Evolutionary conservation across 169 alveolate genomes (phyloP).

Genomic region (Nephromyces sp.): DNA sequence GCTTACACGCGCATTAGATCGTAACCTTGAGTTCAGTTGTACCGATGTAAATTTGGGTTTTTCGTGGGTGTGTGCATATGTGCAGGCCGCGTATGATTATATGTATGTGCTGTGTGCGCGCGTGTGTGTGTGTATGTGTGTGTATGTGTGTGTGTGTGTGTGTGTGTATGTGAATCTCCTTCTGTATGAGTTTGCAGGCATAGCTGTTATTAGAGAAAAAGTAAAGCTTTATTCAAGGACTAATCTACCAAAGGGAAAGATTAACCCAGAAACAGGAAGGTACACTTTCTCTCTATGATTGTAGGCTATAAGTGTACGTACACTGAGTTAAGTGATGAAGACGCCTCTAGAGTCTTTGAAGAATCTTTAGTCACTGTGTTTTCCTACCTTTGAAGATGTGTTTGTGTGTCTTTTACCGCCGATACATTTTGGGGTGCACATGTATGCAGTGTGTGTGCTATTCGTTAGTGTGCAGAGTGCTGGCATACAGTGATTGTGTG

Average conservation of each 20-base stretch:
- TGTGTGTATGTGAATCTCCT: background rate
- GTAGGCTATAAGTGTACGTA: background rate
- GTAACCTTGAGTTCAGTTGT: background rate
- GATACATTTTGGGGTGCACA: background rate
- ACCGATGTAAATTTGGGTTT: background rate
- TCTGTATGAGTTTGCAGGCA: conserved; percentile 61
- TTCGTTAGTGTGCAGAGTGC: no score
- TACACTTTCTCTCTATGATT: background rate
- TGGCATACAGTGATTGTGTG: no score
- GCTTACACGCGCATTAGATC: background rate
- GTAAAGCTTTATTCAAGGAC: conserved; percentile 90
- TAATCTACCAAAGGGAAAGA: conserved; percentile 70
- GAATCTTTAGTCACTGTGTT: no score
- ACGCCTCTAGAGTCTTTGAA: no score
- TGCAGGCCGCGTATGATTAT: background rate
- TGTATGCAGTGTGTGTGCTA: no score
- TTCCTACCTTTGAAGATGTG: no score
- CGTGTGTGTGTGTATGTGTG: background rate
- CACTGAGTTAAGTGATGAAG: no score
- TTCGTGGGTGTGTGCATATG: background rate
- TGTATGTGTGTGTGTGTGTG: background rate
- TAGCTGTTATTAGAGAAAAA: conserved; percentile 90
- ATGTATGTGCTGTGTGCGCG: background rate
- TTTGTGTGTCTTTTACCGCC: no score
- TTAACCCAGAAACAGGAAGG: conserved; percentile 65